phyloP scores from a whole-genome alignment of 768 basidiomycete species.

The Mycena alexandri region DNA sequence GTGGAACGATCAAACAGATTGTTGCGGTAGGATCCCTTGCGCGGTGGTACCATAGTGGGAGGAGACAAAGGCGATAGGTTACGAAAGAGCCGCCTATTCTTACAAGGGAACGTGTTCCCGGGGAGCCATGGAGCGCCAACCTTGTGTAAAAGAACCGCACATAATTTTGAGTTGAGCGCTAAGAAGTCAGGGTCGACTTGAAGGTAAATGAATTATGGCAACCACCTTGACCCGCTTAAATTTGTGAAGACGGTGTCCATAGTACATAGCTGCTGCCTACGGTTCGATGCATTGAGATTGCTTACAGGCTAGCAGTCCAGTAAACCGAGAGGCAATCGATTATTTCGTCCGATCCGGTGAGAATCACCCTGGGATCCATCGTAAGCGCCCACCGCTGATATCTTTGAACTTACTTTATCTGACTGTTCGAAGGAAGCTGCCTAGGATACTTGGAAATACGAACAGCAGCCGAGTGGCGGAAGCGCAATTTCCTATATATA shows the following conservation, averaged over 20 bases:
- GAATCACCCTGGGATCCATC: background rate
- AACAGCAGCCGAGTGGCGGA: too few species aligned
- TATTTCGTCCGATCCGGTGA: background rate
- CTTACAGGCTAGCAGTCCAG: too few species aligned
- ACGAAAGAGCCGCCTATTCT: constrained; percentile 22
- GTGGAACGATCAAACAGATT: constrained; percentile 38
- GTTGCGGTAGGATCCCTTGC: constrained; percentile 40
- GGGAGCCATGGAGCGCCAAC: constrained; percentile 20
- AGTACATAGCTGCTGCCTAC: too few species aligned
- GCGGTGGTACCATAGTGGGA: constrained; percentile 39
- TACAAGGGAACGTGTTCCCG: constrained; percentile 28
- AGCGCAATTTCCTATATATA: too few species aligned
- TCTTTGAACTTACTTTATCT: constrained; percentile 9
- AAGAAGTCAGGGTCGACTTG: constrained; percentile 10
- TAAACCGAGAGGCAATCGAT: too few species aligned
- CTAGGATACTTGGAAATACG: too few species aligned
- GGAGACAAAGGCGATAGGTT: constrained; percentile 13
- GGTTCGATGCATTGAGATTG: too few species aligned
- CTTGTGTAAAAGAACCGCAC: constrained; percentile 6
- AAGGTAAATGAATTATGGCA: too few species aligned
- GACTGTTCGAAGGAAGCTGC: background rate
- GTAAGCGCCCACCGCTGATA: background rate
- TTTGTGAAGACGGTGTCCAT: too few species aligned
- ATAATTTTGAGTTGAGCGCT: constrained; percentile 4
- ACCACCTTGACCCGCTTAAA: background rate